Base-by-base conservation (phyloP, 1,139 yeast species). In the Groenewaldozyma sp. region DNA sequence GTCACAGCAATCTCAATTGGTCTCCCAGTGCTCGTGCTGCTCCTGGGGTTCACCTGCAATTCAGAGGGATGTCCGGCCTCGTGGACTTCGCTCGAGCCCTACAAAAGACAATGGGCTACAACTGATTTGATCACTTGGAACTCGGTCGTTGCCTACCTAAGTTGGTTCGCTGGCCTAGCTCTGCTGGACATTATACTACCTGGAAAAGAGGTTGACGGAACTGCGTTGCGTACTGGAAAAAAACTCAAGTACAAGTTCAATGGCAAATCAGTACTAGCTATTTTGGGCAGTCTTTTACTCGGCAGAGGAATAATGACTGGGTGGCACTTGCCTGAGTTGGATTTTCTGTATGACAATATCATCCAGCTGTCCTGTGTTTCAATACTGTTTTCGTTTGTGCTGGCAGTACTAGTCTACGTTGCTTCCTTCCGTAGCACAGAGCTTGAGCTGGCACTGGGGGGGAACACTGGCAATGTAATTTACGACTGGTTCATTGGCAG, bases 401-500 rank as follows among this genome's bases (percentile, higher is more conserved):
- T 91, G 41, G 73, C 95, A 0, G 58, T 68, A 18, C 73, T 76
- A 48, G 82, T 83, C 24, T 88, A 86, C 58, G 42, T 76, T 4
- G 58, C 61, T 26, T 83, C 95, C 2, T 88, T 78, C 55, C 49
- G 79, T 78, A 3, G 43, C 18, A 67, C 65, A 14, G 93, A 83
- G 54, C 71, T 83, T 45, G 75, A 88, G 33, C 68, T 91, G 42
- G 91, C 96, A 0, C 64, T 73, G 32, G 93, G 93, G 36, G 98
- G 98, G 3, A 91, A 91, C 62, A 70, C 95, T 0, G 84, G 86
- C 0, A 78, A 74, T 50, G 49, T 64, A 1, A 53, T 88, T 22
- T 91, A 83, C 58, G 96, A 91, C 61, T 91, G 96, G 95, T 93
- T 86, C 56, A 87, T 91, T 58, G 99, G 99, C 22, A 74, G 98